phyloP scores from a whole-genome alignment of 345 rosid genomes.

The Sonneratia caseolaris region DNA sequence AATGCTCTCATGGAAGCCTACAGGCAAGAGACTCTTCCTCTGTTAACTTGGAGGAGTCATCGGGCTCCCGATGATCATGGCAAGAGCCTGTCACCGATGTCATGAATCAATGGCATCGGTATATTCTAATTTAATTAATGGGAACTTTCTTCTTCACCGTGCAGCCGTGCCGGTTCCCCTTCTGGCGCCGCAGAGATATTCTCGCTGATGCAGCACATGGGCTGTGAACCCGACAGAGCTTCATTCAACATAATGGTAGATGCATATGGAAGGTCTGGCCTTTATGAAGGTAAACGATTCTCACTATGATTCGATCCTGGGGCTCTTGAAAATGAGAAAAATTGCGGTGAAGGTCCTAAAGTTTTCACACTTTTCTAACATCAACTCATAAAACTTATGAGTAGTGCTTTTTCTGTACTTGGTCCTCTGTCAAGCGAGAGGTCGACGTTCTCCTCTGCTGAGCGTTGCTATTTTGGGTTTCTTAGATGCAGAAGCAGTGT shows the following conservation, averaged over 20 bases:
- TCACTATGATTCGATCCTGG: constrained; percentile 3
- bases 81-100: background rate
- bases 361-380: no score
- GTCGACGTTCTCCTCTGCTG: no score
- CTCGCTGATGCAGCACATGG: constrained; percentile 91
- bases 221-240: constrained; percentile 91
- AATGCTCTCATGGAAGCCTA: constrained; percentile 94
- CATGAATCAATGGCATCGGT: background rate
- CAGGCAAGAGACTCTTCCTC: constrained; percentile 41
- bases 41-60: background rate
- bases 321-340: background rate
- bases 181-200: constrained; percentile 89
- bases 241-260: constrained; percentile 92
- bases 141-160: background rate
- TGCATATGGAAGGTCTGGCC: constrained; percentile 87
- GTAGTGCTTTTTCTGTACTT: background rate
- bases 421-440: background rate
- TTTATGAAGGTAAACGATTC: constrained; percentile 46
- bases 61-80: background rate
- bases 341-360: no score
- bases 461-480: background rate
- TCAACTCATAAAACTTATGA: no score
- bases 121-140: background rate
- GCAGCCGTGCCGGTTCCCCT: constrained; percentile 90
- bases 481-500: constrained; percentile 70